Conservation (phyloP, 148 eudicot genomes). For the Oxyria digyna region DNA sequence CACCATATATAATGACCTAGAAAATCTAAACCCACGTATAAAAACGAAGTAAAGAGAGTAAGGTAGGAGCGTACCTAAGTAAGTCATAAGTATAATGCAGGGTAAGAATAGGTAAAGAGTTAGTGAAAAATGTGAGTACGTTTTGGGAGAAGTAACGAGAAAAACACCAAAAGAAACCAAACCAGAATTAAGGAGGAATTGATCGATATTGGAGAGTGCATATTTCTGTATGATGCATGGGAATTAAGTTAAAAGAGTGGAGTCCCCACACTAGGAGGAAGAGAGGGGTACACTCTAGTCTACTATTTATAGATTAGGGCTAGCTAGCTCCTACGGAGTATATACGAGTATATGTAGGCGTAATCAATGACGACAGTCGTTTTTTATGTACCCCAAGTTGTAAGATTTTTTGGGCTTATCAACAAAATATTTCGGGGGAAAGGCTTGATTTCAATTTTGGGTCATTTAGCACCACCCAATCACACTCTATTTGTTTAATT, state of each 20-base stretch:
- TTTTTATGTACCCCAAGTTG: not conserved
- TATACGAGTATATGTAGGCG: not conserved
- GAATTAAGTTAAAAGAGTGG: not conserved
- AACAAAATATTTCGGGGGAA: not conserved
- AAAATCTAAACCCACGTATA: too few relatives aligned
- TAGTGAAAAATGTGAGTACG: too few relatives aligned
- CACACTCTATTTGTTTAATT: not conserved
- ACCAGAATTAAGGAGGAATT: too few relatives aligned
- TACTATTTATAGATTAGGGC: not conserved
- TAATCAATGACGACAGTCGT: constrained; percentile 1
- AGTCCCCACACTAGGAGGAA: constrained; percentile 1
- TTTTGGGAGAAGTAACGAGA: not conserved
- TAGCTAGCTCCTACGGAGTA: not conserved
- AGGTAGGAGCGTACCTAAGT: too few relatives aligned
- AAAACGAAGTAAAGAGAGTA: too few relatives aligned
- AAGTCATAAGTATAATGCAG: too few relatives aligned
- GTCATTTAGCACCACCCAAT: not conserved
- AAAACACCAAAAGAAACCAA: constrained; percentile 1
- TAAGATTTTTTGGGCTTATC: not conserved
- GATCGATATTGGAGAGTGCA: not conserved
- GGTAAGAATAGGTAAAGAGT: too few relatives aligned
- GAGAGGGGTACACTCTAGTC: not conserved
- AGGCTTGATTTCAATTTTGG: not conserved
- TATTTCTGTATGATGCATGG: not conserved
- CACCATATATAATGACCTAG: too few relatives aligned